Percentiles rank a stretch among this genome's conserved stretches.
Conservation (phyloP, 2,329 filamentous ascomycete genomes). For the Sphaerulina vaccinii region DNA sequence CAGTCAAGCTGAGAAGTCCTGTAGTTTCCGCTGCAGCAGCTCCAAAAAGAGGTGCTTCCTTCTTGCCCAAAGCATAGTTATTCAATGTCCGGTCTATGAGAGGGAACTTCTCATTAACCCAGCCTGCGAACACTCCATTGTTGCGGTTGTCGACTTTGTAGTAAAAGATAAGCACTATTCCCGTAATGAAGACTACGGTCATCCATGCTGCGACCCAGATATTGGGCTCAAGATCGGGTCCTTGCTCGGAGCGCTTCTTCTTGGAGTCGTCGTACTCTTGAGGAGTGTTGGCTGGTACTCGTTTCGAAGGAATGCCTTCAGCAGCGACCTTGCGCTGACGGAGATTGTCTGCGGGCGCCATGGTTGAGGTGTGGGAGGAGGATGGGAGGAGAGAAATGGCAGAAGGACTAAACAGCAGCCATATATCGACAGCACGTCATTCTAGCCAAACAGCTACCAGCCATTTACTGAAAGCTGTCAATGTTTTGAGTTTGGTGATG, state of each 20-base stretch:
- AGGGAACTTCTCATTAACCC: constrained; percentile 24
- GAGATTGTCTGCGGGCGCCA: constrained; percentile 20
- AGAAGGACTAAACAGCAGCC: background rate
- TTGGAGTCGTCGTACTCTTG: constrained; percentile 20
- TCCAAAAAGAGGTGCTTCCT: constrained; percentile 10
- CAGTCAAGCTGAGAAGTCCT: constrained; percentile 21
- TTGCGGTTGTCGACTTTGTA: constrained; percentile 29
- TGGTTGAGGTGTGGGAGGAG: background rate
- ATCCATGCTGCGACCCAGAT: constrained; percentile 22
- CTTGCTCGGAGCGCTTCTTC: constrained; percentile 5
- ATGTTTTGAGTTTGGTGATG: background rate
- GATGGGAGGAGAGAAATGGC: background rate
- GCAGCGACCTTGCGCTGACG: constrained; percentile 20
- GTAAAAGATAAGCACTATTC: constrained; percentile 20
- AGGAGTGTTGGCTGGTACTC: constrained; percentile 6
- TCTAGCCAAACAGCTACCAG: constrained; percentile 2
- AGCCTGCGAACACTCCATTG: constrained; percentile 22
- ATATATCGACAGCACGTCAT: constrained; percentile 9
- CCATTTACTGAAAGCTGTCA: background rate
- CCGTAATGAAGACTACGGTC: constrained; percentile 17
- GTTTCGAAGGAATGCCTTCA: constrained; percentile 11
- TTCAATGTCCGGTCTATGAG: constrained; percentile 20
- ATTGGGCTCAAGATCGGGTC: constrained; percentile 26
- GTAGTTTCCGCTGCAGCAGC: constrained; percentile 20
- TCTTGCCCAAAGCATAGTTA: constrained; percentile 7